phyloP scores from a whole-genome alignment of 345 rosid genomes.

The Arabis alpina region DNA sequence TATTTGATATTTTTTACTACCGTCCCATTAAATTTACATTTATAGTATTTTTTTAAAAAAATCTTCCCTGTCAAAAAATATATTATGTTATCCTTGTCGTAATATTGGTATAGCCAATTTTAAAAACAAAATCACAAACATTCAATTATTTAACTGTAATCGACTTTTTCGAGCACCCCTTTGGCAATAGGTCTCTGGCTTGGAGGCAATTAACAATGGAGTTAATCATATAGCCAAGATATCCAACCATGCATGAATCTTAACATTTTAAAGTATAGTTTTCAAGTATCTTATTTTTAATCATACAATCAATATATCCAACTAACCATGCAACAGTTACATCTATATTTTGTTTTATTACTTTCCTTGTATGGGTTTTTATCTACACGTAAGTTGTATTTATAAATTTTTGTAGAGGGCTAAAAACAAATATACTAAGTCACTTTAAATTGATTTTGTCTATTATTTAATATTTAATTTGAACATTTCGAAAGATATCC shows the following conservation, averaged over 20 bases:
- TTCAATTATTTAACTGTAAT: not conserved
- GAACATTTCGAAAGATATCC: too few relatives aligned
- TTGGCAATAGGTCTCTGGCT: conserved; percentile 34
- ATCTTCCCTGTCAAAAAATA: not conserved
- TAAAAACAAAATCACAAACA: not conserved
- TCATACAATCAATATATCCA: not conserved
- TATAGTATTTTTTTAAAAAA: not conserved
- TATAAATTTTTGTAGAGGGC: too few relatives aligned
- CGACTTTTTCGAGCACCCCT: conserved; percentile 10
- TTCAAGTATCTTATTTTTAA: conserved; percentile 1
- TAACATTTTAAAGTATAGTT: not conserved
- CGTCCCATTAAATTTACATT: conserved; percentile 20
- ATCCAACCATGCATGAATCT: not conserved
- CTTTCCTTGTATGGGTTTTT: too few relatives aligned
- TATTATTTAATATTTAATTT: too few relatives aligned
- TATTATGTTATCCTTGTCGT: not conserved
- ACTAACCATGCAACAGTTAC: not conserved
- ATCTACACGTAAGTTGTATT: too few relatives aligned
- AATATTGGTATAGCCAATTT: not conserved
- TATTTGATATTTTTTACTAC: conserved; percentile 14
- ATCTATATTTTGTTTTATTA: not conserved
- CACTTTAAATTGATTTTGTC: too few relatives aligned
- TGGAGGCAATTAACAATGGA: conserved; percentile 29
- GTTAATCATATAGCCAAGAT: conserved; percentile 15
- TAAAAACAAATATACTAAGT: too few relatives aligned